A percentile compares a stretch with the other conserved stretches of the same genome.
Evolutionary conservation across 176 grass and related monocot species (phyloP).

Genomic region (Urochloa ruziziensis): DNA sequence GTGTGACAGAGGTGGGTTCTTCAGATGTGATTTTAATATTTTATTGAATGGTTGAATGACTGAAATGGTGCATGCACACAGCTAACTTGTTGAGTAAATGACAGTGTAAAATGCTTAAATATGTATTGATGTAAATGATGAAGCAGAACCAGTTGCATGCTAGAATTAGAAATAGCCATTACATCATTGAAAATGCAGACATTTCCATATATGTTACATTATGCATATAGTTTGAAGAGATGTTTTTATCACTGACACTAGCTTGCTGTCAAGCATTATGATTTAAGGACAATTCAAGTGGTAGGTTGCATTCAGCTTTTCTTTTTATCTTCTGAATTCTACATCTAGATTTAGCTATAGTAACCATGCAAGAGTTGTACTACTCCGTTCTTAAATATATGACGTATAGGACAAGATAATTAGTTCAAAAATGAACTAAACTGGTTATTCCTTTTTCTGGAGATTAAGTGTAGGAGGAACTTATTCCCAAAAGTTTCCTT

Average conservation of each 20-base stretch:
- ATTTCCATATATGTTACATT: neutral
- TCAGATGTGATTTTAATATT: neutral
- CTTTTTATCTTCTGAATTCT: neutral
- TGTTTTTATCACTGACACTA: neutral
- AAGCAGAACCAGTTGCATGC: neutral
- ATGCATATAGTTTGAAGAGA: neutral
- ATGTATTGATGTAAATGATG: neutral
- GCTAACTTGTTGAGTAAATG: neutral
- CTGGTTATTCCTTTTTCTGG: neutral
- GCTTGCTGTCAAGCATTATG: neutral
- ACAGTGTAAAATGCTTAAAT: no score
- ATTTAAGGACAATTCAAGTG: neutral
- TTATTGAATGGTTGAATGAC: neutral
- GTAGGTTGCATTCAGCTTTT: neutral
- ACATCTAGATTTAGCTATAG: neutral
- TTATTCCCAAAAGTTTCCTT: neutral
- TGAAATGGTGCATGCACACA: neutral
- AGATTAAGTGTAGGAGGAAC: neutral
- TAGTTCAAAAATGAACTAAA: no score
- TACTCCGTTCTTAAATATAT: no score
- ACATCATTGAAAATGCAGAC: neutral
- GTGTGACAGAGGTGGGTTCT: neutral
- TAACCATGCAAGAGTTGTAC: neutral
- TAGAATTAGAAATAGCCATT: neutral
- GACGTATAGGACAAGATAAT: no score